These are phyloP conservation scores for Schizophyllum amplum DNA, from an alignment of 1,284 basidiomycete genomes.

Conservation along the genomic window DNA sequence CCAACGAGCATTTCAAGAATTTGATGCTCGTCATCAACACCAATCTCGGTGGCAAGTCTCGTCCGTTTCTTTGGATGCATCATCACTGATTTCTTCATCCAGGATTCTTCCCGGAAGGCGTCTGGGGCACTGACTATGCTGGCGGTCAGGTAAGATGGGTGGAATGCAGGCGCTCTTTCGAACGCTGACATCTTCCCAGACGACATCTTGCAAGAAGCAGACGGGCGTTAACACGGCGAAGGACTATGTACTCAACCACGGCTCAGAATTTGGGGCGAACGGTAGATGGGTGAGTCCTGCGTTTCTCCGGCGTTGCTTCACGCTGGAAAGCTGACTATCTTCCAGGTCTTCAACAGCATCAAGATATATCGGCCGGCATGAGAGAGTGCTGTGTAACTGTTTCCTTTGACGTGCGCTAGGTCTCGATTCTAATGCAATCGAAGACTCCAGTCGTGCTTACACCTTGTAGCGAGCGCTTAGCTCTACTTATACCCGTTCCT, in stretches of 20 bases:
- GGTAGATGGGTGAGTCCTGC: too few species aligned
- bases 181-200: constrained; percentile 8
- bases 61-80: background rate
- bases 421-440: too few species aligned
- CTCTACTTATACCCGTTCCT: too few species aligned
- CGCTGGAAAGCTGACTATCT: background rate
- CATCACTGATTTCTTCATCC: background rate
- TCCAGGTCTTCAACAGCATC: background rate
- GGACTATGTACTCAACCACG: constrained; percentile 32
- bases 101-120: constrained; percentile 47
- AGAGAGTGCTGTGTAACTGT: background rate
- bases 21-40: constrained; percentile 50
- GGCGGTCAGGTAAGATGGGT: constrained; percentile 34
- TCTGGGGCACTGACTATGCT: constrained; percentile 40
- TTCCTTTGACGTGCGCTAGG: background rate
- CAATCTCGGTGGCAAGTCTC: constrained; percentile 43
- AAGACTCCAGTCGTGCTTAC: too few species aligned
- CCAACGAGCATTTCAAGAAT: constrained; percentile 45
- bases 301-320: too few species aligned
- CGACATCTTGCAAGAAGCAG: constrained; percentile 42
- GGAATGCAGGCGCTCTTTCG: too few species aligned
- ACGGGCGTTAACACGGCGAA: constrained; percentile 49
- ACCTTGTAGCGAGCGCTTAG: too few species aligned
- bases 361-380: background rate
- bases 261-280: too few species aligned